Base-by-base conservation (phyloP, 2,329 filamentous ascomycete species). In the Rutstroemia sp. region DNA sequence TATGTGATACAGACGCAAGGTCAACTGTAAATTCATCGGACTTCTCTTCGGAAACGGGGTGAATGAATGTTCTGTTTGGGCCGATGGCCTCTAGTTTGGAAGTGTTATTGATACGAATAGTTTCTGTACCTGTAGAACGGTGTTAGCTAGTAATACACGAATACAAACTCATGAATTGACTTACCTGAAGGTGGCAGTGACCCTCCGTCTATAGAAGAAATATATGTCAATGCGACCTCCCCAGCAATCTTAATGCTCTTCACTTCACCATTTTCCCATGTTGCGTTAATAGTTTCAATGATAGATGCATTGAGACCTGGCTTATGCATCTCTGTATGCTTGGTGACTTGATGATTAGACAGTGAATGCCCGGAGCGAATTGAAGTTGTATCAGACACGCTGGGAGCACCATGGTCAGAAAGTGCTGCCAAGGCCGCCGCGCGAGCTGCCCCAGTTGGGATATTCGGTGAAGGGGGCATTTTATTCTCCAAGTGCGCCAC, bases 11-110 rank as follows among this genome's bases (percentile, higher is more conserved):
- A 83, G 14, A 83, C 78, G 6, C 50, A n/a, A 94, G 73, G 60
- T 92, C 82, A 34, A 99, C 75, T 0, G 76, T 81, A 72, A 95
- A 99, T 67, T 92, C 86, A 57, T 95, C 92, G 3, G 87, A 80
- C 57, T 81, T 84, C 9, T 86, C 82, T 1, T 77, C 68, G 1
- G 75, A 72, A 5, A 80, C 76, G 63, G 90, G 87, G 34, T 85
- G 83, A 51, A 97, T 84, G 72, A 97, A 95, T 57, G 91, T 88
- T 45, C 90, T 89, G 70, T 99, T 99, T 1, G 92, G 91, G 0
- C 91, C 92, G 56, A 99, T 92, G 66, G 89, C 91, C 66, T 97
- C 94, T 5, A 99, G 79, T n/a, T 81, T 80, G 9, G 85, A 74
- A 21, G 51, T 47, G 39, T 54, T 58, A 25, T 56, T 56, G 37